These are phyloP conservation scores for Cucumis sativus DNA, from an alignment of 306 rosid species.

Conservation along the genomic window DNA sequence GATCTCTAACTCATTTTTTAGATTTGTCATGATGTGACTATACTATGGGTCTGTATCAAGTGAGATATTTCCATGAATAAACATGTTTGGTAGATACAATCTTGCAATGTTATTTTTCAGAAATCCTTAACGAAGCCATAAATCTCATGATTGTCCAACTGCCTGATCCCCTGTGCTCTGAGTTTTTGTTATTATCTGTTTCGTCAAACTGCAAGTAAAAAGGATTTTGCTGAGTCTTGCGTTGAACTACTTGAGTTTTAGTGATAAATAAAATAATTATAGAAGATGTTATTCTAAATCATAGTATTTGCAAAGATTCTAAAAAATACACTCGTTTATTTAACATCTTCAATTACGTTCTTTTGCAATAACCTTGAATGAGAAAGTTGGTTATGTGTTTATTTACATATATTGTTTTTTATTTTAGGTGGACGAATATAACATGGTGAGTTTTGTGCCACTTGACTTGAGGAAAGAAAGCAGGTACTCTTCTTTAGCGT, in stretches of 20 bases:
- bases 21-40: neutral
- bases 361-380: neutral
- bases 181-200: neutral
- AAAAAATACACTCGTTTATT: neutral
- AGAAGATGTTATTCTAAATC: neutral
- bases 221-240: neutral
- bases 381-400: neutral
- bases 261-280: neutral
- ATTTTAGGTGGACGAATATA: constrained; percentile 45
- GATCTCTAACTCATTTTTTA: neutral
- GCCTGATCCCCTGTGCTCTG: neutral
- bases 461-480: constrained; percentile 80
- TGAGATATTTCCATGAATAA: neutral
- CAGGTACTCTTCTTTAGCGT: constrained; percentile 33
- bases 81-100: neutral
- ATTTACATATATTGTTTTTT: constrained; percentile 9
- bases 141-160: neutral
- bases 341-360: neutral
- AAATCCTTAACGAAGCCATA: neutral
- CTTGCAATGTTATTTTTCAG: neutral
- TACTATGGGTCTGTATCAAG: neutral
- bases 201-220: neutral
- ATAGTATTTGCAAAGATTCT: neutral
- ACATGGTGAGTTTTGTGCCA: constrained; percentile 72
- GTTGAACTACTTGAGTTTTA: neutral